These are phyloP conservation scores for Magnaporthiopsis incrustans DNA, from an alignment of 2,329 filamentous ascomycete genomes.

Conservation along the genomic window DNA sequence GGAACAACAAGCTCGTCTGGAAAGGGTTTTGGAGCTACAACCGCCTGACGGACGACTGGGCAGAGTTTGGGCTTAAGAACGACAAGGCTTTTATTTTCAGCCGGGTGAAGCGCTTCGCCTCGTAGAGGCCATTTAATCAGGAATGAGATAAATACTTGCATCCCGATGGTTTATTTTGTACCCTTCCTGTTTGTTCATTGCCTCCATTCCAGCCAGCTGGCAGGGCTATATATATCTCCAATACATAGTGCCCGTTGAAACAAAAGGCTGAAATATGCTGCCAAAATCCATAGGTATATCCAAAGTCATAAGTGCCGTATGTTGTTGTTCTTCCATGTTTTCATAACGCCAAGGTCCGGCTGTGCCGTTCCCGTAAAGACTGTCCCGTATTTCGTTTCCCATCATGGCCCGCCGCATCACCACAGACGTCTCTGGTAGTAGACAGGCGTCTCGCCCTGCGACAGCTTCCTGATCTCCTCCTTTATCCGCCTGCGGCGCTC, in stretches of 20 bases:
- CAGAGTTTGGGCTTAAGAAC: constrained; percentile 61
- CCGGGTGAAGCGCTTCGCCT: constrained; percentile 50
- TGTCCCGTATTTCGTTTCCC: not conserved
- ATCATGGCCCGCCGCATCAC: constrained; percentile 21
- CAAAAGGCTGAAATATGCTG: not conserved
- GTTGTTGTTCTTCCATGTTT: not conserved
- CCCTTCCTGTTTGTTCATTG: not conserved
- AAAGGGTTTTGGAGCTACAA: constrained; percentile 90
- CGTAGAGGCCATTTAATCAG: not conserved
- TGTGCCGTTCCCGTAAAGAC: not conserved
- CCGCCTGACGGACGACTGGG: constrained; percentile 82
- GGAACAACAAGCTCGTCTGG: constrained; percentile 86
- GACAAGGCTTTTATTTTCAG: constrained; percentile 62
- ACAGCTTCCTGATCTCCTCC: constrained; percentile 15
- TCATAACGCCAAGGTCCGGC: not conserved
- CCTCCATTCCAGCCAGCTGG: not conserved
- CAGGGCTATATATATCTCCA: not conserved
- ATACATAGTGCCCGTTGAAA: not conserved
- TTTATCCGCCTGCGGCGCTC: constrained; percentile 44
- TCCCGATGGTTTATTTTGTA: not conserved
- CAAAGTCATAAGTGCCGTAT: not conserved
- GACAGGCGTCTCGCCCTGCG: constrained; percentile 23
- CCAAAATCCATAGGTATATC: not conserved
- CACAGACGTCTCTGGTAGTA: constrained; percentile 50
- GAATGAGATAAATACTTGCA: not conserved